These are phyloP conservation scores for Erythrobasidium yunnanense DNA, from an alignment of 768 basidiomycete species.

Conservation along the genomic window DNA sequence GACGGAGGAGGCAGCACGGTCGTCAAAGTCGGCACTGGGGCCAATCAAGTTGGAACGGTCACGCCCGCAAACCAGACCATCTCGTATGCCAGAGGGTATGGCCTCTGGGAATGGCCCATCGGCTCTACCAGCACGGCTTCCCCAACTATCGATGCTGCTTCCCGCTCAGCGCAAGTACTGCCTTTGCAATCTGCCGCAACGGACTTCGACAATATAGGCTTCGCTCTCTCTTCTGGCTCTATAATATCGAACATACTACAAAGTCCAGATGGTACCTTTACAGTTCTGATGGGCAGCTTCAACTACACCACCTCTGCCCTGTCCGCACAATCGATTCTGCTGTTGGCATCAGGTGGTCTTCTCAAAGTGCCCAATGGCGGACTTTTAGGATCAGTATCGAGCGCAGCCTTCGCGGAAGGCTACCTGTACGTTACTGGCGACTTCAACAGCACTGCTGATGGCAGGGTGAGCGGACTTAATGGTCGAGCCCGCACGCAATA, in stretches of 20 bases:
- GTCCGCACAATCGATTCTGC: constrained; percentile 51
- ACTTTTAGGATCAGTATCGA: constrained; percentile 64
- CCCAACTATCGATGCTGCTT: constrained; percentile 2
- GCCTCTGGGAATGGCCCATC: constrained; percentile 14
- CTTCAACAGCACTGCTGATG: constrained; percentile 66
- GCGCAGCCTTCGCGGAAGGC: constrained; percentile 50
- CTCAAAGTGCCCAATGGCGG: constrained; percentile 54
- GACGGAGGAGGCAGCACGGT: constrained; percentile 26
- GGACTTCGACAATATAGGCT: constrained; percentile 32
- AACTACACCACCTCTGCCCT: constrained; percentile 49
- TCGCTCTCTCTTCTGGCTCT: constrained; percentile 25
- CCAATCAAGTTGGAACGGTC: constrained; percentile 36
- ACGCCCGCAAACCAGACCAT: neutral
- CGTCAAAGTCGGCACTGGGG: constrained; percentile 41
- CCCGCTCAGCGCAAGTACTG: neutral
- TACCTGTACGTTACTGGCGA: constrained; percentile 72
- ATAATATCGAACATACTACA: constrained; percentile 2
- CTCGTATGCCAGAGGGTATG: constrained; percentile 6
- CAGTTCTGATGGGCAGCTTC: constrained; percentile 58
- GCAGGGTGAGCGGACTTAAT: constrained; percentile 56
- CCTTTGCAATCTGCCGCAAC: constrained; percentile 30
- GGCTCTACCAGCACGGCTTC: neutral
- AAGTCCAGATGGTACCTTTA: neutral
- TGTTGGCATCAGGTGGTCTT: constrained; percentile 50
- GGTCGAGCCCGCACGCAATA: constrained; percentile 34